These are phyloP conservation scores for Trichosporon asahii DNA, from an alignment of 1,284 basidiomycete species.

Conservation along the genomic window DNA sequence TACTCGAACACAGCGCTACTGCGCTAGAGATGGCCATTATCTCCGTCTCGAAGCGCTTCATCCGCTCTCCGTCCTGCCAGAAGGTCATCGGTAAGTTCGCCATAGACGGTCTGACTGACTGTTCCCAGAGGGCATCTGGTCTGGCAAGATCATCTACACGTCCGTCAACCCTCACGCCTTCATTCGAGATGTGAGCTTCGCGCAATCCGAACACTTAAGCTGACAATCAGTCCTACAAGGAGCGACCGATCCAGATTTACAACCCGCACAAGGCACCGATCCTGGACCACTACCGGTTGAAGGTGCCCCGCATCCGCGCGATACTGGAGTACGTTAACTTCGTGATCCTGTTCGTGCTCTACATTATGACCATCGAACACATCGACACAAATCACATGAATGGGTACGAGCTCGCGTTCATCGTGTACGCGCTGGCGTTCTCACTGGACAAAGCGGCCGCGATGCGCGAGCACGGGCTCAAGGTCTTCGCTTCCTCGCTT, in stretches of 20 bases:
- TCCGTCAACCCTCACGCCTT: constrained; percentile 79
- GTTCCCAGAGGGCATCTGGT: constrained; percentile 53
- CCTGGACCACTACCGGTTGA: constrained; percentile 90
- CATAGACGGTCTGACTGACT: not conserved
- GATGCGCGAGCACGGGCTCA: constrained; percentile 89
- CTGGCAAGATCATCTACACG: constrained; percentile 82
- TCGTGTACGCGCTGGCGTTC: constrained; percentile 79
- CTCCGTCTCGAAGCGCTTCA: constrained; percentile 76
- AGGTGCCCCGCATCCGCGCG: constrained; percentile 85
- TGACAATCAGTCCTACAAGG: constrained; percentile 75
- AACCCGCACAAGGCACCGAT: constrained; percentile 88
- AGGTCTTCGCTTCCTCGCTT: constrained; percentile 52
- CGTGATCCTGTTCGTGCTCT: constrained; percentile 74
- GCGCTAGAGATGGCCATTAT: constrained; percentile 89
- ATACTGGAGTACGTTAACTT: constrained; percentile 85
- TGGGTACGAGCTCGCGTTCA: constrained; percentile 65
- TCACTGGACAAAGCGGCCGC: constrained; percentile 86
- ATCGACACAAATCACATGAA: constrained; percentile 64
- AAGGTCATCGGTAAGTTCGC: constrained; percentile 64
- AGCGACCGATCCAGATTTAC: constrained; percentile 85
- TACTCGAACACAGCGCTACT: constrained; percentile 76
- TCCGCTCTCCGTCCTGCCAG: constrained; percentile 79
- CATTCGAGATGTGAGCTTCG: constrained; percentile 67
- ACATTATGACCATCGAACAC: constrained; percentile 75
- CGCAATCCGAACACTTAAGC: not conserved